These are phyloP conservation scores for Tribonema minus DNA, from an alignment of 108 stramenopile species.

Conservation along the genomic window DNA sequence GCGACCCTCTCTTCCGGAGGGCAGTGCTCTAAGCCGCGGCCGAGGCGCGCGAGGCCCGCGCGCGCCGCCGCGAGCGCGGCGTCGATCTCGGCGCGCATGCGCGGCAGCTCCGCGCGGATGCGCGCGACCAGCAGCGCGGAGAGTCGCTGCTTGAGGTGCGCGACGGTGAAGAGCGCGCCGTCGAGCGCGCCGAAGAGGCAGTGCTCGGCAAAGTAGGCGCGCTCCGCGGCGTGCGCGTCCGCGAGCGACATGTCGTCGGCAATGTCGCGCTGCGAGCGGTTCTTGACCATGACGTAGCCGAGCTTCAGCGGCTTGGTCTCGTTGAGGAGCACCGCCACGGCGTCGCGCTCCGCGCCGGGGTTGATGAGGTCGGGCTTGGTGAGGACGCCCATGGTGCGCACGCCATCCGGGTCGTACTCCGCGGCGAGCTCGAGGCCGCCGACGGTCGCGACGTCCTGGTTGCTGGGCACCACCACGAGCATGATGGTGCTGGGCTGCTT, in stretches of 20 bases:
- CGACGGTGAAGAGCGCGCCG: background rate
- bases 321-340: constrained; percentile 40
- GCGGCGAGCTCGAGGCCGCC: background rate
- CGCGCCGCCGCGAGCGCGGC: background rate
- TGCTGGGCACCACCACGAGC: background rate
- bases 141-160: background rate
- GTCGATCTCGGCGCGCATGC: background rate
- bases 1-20: no score
- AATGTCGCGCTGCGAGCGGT: constrained; percentile 44
- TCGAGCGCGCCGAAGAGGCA: background rate
- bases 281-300: constrained; percentile 54
- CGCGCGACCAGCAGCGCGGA: background rate
- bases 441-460: background rate
- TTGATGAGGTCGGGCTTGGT: constrained; percentile 83
- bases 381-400: constrained; percentile 70
- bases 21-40: no score
- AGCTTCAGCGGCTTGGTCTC: constrained; percentile 47
- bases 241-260: background rate
- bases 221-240: background rate
- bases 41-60: background rate
- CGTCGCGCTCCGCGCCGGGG: constrained; percentile 38
- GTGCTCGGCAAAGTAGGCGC: background rate
- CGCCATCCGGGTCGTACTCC: constrained; percentile 24
- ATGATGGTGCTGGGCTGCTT: constrained; percentile 5
- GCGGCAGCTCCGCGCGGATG: background rate